Conservation (phyloP, 2,329 filamentous ascomycete species). For the Lachnum nothofagi region DNA sequence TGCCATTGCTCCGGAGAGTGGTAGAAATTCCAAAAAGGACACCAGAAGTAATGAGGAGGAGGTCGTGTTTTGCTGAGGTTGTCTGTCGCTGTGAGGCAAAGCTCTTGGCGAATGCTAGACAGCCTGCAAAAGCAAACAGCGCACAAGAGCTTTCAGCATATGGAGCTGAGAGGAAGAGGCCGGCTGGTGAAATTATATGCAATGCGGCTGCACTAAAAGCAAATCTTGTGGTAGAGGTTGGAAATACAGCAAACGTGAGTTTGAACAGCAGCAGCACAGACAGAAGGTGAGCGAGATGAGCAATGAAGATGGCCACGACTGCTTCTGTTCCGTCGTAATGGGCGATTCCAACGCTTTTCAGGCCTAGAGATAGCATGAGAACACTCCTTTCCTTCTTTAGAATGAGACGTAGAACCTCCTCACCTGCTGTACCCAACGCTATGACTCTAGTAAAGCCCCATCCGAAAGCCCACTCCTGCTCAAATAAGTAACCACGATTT, state of each 20-base stretch:
- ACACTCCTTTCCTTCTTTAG: too few species aligned
- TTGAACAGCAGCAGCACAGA: conserved; percentile 69
- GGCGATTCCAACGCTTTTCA: conserved; percentile 27
- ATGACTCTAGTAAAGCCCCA: conserved; percentile 45
- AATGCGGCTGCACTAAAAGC: conserved; percentile 66
- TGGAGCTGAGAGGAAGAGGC: conserved; percentile 81
- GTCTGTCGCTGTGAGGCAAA: conserved; percentile 33
- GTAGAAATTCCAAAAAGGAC: conserved; percentile 66
- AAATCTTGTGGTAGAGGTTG: conserved; percentile 38
- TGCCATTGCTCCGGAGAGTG: conserved; percentile 75
- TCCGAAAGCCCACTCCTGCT: conserved; percentile 85
- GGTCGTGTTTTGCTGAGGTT: conserved; percentile 35
- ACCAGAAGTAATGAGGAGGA: conserved; percentile 57
- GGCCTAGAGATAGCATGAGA: conserved; percentile 15
- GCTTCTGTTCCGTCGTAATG: conserved; percentile 37
- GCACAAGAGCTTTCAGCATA: conserved; percentile 80
- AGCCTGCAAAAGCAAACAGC: conserved; percentile 68
- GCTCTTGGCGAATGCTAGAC: conserved; percentile 59
- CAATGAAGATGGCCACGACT: conserved; percentile 59
- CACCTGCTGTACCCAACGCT: conserved; percentile 26
- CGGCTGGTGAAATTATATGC: conserved; percentile 81
- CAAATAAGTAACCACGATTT: conserved; percentile 61
- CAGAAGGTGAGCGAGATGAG: conserved; percentile 69
- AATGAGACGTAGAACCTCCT: conserved; percentile 1
- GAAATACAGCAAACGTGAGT: conserved; percentile 55